A percentile compares a stretch with the other conserved stretches of the same genome.
phyloP scores from a whole-genome alignment of 129 eudicot species.

The Tagetes patula region DNA sequence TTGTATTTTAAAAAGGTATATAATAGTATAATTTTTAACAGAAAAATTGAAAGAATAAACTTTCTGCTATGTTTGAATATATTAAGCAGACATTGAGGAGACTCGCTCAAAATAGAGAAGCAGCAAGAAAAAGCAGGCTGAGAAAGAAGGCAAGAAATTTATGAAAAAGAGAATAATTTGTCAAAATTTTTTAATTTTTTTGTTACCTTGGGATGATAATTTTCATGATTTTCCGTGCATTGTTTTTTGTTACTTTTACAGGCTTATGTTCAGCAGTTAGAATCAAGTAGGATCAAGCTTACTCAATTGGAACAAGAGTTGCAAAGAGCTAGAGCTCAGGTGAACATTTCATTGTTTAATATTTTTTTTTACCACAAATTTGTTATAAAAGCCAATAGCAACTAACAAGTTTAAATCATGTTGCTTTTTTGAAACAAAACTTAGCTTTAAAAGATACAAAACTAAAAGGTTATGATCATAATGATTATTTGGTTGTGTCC shows the following conservation, averaged over 20 bases:
- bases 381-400: too few species aligned
- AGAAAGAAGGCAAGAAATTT: conserved; percentile 73
- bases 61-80: conserved; percentile 24
- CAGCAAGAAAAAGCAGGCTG: conserved; percentile 98
- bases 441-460: too few species aligned
- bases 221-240: conserved; percentile 27
- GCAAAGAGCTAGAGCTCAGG: conserved; percentile 94
- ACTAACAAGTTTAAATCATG: too few species aligned
- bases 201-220: conserved; percentile 21
- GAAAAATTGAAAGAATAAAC: neutral
- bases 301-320: conserved; percentile 92
- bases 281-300: conserved; percentile 92
- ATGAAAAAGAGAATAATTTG: conserved; percentile 34
- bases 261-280: conserved; percentile 99
- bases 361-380: too few species aligned
- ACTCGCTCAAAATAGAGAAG: conserved; percentile 98
- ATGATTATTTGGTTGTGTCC: too few species aligned
- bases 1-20: neutral
- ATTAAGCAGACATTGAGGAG: conserved; percentile 81
- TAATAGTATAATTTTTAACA: neutral
- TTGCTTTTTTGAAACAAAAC: too few species aligned
- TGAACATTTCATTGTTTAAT: conserved; percentile 11
- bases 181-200: conserved; percentile 24
- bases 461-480: too few species aligned
- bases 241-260: conserved; percentile 35